Percentiles rank a stretch among this genome's conserved stretches.
These are phyloP conservation scores for Heimioporus sp. DNA, from an alignment of 768 basidiomycete genomes.

Conservation along the genomic window DNA sequence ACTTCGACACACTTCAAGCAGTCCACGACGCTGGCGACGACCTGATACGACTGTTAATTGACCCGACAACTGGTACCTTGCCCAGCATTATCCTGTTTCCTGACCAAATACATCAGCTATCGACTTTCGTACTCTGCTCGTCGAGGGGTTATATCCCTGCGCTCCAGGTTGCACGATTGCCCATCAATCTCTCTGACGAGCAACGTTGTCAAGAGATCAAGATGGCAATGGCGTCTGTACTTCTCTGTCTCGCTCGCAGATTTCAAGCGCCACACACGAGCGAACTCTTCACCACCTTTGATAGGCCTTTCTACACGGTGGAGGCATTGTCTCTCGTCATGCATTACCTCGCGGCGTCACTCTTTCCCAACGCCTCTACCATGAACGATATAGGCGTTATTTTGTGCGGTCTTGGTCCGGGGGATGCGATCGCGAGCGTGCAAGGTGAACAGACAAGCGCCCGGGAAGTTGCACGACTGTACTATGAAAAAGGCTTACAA, in stretches of 20 bases:
- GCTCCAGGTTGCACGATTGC: conserved; percentile 24
- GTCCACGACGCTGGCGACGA: conserved; percentile 34
- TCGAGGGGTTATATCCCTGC: conserved; percentile 34
- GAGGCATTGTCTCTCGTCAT: conserved; percentile 42
- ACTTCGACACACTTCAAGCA: conserved; percentile 34
- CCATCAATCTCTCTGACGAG: conserved; percentile 27
- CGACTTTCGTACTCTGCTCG: conserved; percentile 36
- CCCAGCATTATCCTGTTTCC: conserved; percentile 44
- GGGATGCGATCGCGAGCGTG: conserved; percentile 18
- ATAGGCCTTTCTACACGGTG: conserved; percentile 30
- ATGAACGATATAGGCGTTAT: conserved; percentile 53
- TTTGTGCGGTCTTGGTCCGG: conserved; percentile 34
- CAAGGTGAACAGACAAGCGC: conserved; percentile 24
- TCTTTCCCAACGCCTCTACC: conserved; percentile 43
- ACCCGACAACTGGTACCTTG: conserved; percentile 36
- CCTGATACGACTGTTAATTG: conserved; percentile 33
- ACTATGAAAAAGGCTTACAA: conserved; percentile 44
- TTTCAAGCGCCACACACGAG: conserved; percentile 35
- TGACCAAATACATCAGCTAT: conserved; percentile 35
- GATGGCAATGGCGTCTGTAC: conserved; percentile 37
- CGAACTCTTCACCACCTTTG: conserved; percentile 22
- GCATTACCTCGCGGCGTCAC: conserved; percentile 46
- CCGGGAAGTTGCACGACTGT: conserved; percentile 39
- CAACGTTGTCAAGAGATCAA: conserved; percentile 22
- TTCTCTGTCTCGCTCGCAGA: conserved; percentile 46